These are phyloP conservation scores for Xylogone sp. DNA, from an alignment of 2,329 filamentous ascomycete species.

Conservation along the genomic window DNA sequence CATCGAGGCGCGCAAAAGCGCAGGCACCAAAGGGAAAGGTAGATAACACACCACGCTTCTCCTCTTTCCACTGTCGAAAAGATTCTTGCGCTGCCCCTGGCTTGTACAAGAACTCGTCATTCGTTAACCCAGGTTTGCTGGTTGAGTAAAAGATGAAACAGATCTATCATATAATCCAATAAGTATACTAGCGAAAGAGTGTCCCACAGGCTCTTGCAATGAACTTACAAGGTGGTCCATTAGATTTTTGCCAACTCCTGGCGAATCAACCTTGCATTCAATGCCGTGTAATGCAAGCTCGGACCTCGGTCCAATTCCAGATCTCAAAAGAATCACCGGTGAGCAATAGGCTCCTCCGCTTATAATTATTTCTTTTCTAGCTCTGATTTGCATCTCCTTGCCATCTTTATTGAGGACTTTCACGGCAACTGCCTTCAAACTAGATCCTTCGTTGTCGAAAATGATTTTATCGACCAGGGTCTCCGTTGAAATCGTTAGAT, in stretches of 20 bases:
- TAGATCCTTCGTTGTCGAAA: conserved; percentile 32
- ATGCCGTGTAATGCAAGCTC: conserved; percentile 27
- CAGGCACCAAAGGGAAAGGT: conserved; percentile 62
- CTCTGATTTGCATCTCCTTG: conserved; percentile 32
- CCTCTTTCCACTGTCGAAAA: conserved; percentile 52
- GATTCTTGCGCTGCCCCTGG: conserved; percentile 45
- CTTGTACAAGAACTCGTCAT: conserved; percentile 54
- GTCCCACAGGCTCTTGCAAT: conserved; percentile 1
- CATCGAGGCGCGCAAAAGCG: conserved; percentile 57
- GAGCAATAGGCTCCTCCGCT: conserved; percentile 47
- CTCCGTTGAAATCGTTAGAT: conserved; percentile 39
- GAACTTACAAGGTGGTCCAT: conserved; percentile 45
- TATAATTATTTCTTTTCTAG: conserved; percentile 42
- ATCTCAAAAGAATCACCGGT: conserved; percentile 48
- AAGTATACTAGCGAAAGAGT: conserved; percentile 3
- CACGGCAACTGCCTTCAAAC: conserved; percentile 43
- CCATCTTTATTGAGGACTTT: conserved; percentile 38
- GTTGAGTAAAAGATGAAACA: conserved; percentile 61
- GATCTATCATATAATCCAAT: conserved; percentile 33
- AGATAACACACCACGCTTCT: conserved; percentile 54
- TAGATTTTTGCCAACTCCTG: conserved; percentile 50
- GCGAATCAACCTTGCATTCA: conserved; percentile 33
- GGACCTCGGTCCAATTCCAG: conserved; percentile 45
- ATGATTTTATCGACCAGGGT: conserved; percentile 50
- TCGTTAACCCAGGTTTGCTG: conserved; percentile 46